Evolutionary conservation across 768 basidiomycete genomes (phyloP).

Genomic region (Termitomyces sp.): DNA sequence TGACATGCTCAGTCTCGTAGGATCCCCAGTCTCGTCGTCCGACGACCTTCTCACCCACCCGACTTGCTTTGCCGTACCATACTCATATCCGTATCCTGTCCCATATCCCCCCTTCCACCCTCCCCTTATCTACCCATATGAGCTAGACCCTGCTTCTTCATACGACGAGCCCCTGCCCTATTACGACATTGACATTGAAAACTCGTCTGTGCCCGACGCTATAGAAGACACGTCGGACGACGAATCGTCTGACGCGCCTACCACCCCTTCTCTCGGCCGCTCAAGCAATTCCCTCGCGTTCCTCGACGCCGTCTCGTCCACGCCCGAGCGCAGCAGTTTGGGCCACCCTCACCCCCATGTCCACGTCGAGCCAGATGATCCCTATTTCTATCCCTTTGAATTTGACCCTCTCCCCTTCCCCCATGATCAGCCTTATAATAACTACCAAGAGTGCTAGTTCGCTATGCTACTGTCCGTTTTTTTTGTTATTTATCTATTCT

Average conservation of each 20-base stretch:
- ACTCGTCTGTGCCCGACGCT: constrained; percentile 70
- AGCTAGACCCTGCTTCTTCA: constrained; percentile 34
- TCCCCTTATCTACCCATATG: constrained; percentile 51
- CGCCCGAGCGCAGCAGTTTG: constrained; percentile 45
- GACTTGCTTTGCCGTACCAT: constrained; percentile 42
- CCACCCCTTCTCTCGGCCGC: constrained; percentile 57
- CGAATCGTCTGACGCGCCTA: constrained; percentile 64
- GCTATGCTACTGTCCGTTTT: constrained; percentile 25
- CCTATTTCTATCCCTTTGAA: constrained; percentile 63
- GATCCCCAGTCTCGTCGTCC: constrained; percentile 73
- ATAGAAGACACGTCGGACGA: constrained; percentile 86
- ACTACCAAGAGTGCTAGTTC: constrained; percentile 66
- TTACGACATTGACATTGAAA: constrained; percentile 63
- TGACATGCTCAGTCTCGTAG: constrained; percentile 57
- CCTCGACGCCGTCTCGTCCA: constrained; percentile 47
- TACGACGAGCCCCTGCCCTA: constrained; percentile 60
- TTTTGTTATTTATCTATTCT: constrained; percentile 24
- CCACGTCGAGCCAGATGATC: constrained; percentile 58
- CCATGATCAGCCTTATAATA: constrained; percentile 50
- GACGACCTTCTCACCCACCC: constrained; percentile 64
- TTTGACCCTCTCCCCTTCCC: constrained; percentile 72
- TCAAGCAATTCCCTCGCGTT: constrained; percentile 56
- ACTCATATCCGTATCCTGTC: constrained; percentile 60
- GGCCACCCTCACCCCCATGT: constrained; percentile 52
- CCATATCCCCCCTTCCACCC: constrained; percentile 63